Base-by-base conservation (phyloP, 2,329 filamentous ascomycete genomes). In the Cercospora sesami region DNA sequence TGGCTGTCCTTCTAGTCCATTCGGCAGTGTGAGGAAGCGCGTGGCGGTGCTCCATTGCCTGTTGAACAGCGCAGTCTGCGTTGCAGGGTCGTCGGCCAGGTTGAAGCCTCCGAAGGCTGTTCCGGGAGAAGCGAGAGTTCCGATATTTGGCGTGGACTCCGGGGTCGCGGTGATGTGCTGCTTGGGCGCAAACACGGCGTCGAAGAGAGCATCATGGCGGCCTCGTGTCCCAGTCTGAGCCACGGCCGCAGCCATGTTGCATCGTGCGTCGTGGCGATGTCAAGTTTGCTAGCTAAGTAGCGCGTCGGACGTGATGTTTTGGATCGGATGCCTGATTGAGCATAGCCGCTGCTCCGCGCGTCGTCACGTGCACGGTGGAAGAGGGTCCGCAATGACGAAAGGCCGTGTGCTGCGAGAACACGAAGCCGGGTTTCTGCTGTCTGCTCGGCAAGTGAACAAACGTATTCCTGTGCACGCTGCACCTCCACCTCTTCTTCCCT, bases 21-120 rank as follows among this genome's bases (percentile, higher is more conserved):
- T 26, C 8, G 64, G 31, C 4, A 73, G 60, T 9, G 60, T 62
- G 10, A 84, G 70, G 64, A 80, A 82, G 42, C 81, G 74, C 2
- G 82, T 84, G n/a, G 80, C 81, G 23, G 76, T 79, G 68, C 80
- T 83, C 82, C 82, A 84, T n/a, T 80, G 80, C 58, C 78, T 73
- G 57, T 77, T 80, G 63, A 79, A 77, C 68, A 75, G 77, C 21
- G 80, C 72, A 12, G 75, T 73, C 48, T 79, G 78, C 57, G 79
- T 78, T 9, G 70, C 72, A 36, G 73, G 70, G 33, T 72, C 83
- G 68, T 80, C 78, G 61, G 79, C 76, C 66, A 79, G 60, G 70
- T 68, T 69, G 68, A 75, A 75, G 69, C 81, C 79, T 48, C 80
- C 80, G 65, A 83, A 83, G 14, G 81, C 76, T 55, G 73, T 64